These are phyloP conservation scores for Dovyalis caffra DNA, from an alignment of 345 rosid species.

Conservation along the genomic window DNA sequence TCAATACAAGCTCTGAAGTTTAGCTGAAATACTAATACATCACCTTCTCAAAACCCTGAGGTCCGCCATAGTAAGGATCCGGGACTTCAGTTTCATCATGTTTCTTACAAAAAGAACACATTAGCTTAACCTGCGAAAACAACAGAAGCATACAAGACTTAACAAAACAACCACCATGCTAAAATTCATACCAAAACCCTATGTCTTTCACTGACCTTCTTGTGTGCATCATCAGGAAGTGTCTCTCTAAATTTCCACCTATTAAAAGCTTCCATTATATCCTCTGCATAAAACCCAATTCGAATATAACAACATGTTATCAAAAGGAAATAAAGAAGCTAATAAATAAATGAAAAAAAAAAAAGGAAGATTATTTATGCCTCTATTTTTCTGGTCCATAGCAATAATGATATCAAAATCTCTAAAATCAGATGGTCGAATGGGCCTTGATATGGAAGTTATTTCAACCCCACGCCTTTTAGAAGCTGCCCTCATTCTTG, in stretches of 20 bases:
- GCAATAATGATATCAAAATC: constrained; percentile 91
- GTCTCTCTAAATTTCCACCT: constrained; percentile 67
- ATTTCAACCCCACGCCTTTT: constrained; percentile 82
- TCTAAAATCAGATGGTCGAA: constrained; percentile 70
- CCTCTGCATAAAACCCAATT: constrained; percentile 43
- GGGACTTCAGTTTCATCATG: constrained; percentile 82
- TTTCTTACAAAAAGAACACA: constrained; percentile 93
- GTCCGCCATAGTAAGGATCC: constrained; percentile 90
- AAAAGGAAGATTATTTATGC: constrained; percentile 38
- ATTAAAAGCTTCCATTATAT: constrained; percentile 68
- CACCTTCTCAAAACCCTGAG: constrained; percentile 96
- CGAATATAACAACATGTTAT: not conserved
- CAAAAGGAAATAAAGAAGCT: not conserved
- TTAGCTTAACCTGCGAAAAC: constrained; percentile 66
- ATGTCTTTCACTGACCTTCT: constrained; percentile 47
- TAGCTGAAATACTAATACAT: not conserved
- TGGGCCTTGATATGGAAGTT: constrained; percentile 91
- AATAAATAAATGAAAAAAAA: not conserved
- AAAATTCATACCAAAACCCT: not conserved
- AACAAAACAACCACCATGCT: not conserved
- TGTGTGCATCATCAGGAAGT: constrained; percentile 66
- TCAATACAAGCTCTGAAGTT: not conserved
- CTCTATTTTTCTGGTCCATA: constrained; percentile 83
- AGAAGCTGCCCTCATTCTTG: constrained; percentile 88
- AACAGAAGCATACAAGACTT: not conserved